phyloP scores from a whole-genome alignment of 2,329 filamentous ascomycete species.

The Geosmithia morbida region DNA sequence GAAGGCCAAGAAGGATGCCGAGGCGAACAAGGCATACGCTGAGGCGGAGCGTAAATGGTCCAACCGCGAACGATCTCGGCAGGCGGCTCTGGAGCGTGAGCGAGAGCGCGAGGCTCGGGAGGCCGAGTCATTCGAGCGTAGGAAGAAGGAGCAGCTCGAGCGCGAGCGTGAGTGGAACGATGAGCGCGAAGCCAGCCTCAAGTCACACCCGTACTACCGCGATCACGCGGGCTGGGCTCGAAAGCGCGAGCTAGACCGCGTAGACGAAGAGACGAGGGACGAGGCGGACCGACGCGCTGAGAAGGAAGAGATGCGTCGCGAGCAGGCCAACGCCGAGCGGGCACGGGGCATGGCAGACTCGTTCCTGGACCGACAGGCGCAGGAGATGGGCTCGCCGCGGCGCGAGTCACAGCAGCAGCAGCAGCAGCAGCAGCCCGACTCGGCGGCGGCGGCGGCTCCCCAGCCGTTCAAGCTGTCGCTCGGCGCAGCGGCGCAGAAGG shows the following conservation, averaged over 20 bases:
- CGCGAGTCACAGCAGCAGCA: slow-evolving; percentile 3
- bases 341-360: slow-evolving; percentile 77
- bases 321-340: slow-evolving; percentile 59
- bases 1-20: slow-evolving; percentile 54
- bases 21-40: slow-evolving; percentile 66
- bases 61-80: slow-evolving; percentile 72
- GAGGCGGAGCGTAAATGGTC: slow-evolving; percentile 85
- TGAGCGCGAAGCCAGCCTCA: slow-evolving; percentile 61
- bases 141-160: slow-evolving; percentile 55
- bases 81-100: slow-evolving; percentile 75
- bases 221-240: slow-evolving; percentile 77
- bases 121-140: slow-evolving; percentile 46
- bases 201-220: slow-evolving; percentile 69
- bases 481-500: slow-evolving; percentile 70
- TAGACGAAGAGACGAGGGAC: slow-evolving; percentile 62
- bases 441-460: slow-evolving; percentile 34
- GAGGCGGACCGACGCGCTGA: slow-evolving; percentile 73
- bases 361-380: slow-evolving; percentile 74
- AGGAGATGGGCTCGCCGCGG: slow-evolving; percentile 42
- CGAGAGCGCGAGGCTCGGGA: slow-evolving; percentile 68
- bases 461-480: slow-evolving; percentile 87
- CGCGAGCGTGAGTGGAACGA: slow-evolving; percentile 68
- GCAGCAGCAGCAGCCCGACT: slow-evolving; percentile 16
- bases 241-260: slow-evolving; percentile 60
- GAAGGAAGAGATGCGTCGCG: slow-evolving; percentile 55